Evolutionary conservation across 2,329 filamentous ascomycete genomes (phyloP), one percentile per base, ranked within the genome.

Genomic region (Paraphaeosphaeria sporulosa): DNA sequence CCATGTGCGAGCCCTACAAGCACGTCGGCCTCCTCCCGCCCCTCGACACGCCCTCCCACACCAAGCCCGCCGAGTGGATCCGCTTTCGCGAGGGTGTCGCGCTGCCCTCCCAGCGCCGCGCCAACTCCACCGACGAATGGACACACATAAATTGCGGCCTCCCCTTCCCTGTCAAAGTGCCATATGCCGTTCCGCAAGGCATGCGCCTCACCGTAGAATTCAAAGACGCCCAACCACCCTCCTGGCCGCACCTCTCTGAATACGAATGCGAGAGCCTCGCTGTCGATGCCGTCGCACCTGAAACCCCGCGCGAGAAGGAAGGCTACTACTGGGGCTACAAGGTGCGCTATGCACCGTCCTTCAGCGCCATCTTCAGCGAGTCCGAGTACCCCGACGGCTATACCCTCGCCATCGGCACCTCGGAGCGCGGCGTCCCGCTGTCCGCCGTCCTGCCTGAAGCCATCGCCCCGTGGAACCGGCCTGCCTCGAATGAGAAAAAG

Each of bases 281-380:
- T 2, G 87, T 86, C 0, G 84, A 88, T 56, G 86, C 89, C 17
- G 89, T 94, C 2, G 83, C 89, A 38, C 90, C 92, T 0, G 82
- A 85, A 27, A 80, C 84, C 3, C 93, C 93, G 0, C 85, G 92
- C 59, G 89, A 90, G 55, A 87, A 93, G 64, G 86, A 83, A 1
- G 93, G 93, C 0, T 95, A 93, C 78, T 96, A 94, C 79, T 96
- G 93, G 92, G 93, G 93, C 48, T 96, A 90, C 76, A 84, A 81
- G 9, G 87, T 93, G 3, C 86, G 93, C 27, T 86, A 84, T 62
- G 89, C 89, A 38, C 71, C 78, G 4, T 89, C 86, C 2, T 83
- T 96, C 5, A 90, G 90, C 5, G 81, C 85, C 5, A 87, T 96
- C 8, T 93, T 94, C 71, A 93, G 91, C 4, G 91, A 94, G 74